Evolutionary conservation across 2,329 filamentous ascomycete species (phyloP), one percentile per base, ranked within the genome.

Genomic region (Talaromyces sp.): DNA sequence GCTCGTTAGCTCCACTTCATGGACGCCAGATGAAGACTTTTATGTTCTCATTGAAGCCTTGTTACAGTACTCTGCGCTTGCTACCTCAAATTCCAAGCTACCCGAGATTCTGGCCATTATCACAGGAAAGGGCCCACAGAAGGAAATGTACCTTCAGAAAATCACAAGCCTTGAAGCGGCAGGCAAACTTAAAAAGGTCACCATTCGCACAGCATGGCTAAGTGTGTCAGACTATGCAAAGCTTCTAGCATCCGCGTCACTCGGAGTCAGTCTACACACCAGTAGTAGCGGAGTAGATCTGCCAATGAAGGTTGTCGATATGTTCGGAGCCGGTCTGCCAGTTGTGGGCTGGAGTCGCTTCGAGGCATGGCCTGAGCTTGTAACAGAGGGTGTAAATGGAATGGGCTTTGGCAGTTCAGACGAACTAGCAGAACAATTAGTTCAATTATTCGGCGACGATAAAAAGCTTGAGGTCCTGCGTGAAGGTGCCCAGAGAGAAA

Each of bases 261-360:
- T 99, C 0, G 94, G 94, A 9, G 85, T 99, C 20, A 96, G 90
- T 51, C 78, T 99, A 22, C 94, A 99, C 75, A 96, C 86, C 60
- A 97, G 91, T 13, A 95, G 89, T 61, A 96, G 91, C 2, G 94
- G 94, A 1, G 91, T 99, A 0, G 94, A 99, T 72, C 78, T 99
- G 17, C 94, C 94, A 0, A 99, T 99, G 94, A 99, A 99, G 75
- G 91, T 99, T 1, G 92, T 99, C 13, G 94, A 99, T 70, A 97
- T 99, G 92, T 97, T 99, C 70, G 94, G 94, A 2, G 89, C 92
- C 0, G 94, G 93, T 0, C 77, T 99, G 24, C 94, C 94, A 0
- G 94, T 99, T 0, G 86, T 88, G 0, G 93, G 91, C 3, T 97
- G 94, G 81, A 84, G 84, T 22, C 82, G 83, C 2, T 99, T 96